phyloP scores from a whole-genome alignment of 768 basidiomycete genomes.

The Porphyrellus cyaneotinctus region DNA sequence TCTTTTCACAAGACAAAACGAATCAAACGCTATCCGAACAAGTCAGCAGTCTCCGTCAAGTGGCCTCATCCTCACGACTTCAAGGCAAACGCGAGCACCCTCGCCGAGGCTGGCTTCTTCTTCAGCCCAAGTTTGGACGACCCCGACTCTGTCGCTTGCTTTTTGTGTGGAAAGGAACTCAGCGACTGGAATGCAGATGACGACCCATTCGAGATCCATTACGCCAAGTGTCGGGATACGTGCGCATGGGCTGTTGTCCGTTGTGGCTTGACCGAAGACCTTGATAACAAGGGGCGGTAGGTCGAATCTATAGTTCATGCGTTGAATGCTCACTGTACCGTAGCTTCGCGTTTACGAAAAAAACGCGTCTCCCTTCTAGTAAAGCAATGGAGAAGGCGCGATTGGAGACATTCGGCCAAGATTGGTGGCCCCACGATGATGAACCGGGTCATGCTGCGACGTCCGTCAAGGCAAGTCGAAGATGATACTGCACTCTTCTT shows the following conservation, averaged over 20 bases:
- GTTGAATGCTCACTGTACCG: background rate
- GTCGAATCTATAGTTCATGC: constrained; percentile 15
- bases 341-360: constrained; percentile 59
- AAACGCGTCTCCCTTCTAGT: constrained; percentile 58
- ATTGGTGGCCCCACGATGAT: constrained; percentile 79
- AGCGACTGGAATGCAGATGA: constrained; percentile 83
- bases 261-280: constrained; percentile 61
- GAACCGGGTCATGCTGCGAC: constrained; percentile 61
- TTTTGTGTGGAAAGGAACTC: constrained; percentile 76
- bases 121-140: constrained; percentile 66
- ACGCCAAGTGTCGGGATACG: constrained; percentile 54
- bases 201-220: constrained; percentile 84
- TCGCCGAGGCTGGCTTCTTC: constrained; percentile 91
- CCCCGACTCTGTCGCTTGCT: constrained; percentile 77
- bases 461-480: constrained; percentile 55
- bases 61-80: constrained; percentile 75
- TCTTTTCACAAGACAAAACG: constrained; percentile 67
- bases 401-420: constrained; percentile 58
- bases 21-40: constrained; percentile 47
- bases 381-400: constrained; percentile 72
- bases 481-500: background rate
- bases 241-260: constrained; percentile 83
- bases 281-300: constrained; percentile 55
- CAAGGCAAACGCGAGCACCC: constrained; percentile 63
- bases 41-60: constrained; percentile 46